phyloP scores from a whole-genome alignment of 2,329 filamentous ascomycete genomes.

The Rutstroemia sydowiana region DNA sequence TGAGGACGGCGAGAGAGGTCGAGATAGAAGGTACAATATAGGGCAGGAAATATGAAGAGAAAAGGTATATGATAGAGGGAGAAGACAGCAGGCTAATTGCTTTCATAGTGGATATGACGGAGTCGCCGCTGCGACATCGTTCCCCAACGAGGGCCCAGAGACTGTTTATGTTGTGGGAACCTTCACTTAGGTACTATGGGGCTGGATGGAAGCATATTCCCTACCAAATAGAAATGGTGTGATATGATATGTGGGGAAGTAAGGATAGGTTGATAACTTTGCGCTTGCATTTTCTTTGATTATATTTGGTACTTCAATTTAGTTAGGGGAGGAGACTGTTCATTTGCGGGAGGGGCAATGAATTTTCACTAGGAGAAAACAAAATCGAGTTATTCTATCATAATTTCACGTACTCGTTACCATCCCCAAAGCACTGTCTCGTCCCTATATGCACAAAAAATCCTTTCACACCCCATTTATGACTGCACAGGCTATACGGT shows the following conservation, averaged over 20 bases:
- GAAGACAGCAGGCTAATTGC: neutral
- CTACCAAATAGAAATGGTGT: neutral
- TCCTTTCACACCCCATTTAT: too few species aligned
- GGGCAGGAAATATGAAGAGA: neutral
- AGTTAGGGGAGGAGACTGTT: too few species aligned
- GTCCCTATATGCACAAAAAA: too few species aligned
- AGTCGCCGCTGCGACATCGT: neutral
- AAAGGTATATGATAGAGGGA: neutral
- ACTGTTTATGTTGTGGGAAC: conserved; percentile 11
- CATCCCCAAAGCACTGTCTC: too few species aligned
- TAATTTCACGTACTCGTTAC: too few species aligned
- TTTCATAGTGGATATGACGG: conserved; percentile 8
- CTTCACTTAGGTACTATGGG: neutral
- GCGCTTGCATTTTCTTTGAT: too few species aligned
- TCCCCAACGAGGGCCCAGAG: conserved; percentile 10
- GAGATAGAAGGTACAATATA: neutral
- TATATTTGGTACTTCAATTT: too few species aligned
- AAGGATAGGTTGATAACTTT: too few species aligned
- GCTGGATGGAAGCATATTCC: neutral
- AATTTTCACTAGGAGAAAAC: too few species aligned
- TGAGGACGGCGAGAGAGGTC: neutral
- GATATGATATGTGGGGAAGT: neutral
- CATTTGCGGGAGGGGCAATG: too few species aligned
- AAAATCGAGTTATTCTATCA: too few species aligned
- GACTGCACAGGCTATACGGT: too few species aligned